Evolutionary conservation across 805 yeast genomes (phyloP), one percentile per base, ranked within the genome.

Genomic region (Starmera dryadoides): DNA sequence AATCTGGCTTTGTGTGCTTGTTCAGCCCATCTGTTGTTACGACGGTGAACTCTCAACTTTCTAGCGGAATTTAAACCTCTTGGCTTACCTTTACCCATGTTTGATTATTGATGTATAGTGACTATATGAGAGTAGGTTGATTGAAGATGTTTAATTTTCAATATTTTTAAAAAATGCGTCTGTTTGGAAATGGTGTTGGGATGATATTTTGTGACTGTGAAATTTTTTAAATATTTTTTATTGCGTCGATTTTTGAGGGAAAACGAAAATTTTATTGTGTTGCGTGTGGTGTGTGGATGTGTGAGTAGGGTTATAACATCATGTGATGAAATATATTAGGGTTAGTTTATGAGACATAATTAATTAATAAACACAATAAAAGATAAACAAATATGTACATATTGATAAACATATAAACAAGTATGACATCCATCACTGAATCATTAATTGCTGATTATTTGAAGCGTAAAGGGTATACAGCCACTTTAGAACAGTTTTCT

Each of bases 21-120:
- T 74, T 93, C 98, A 62, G 99, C 97, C 99, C 99, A 93, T 80
- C 96, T 93, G 88, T 93, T 93, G 85, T 89, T 89, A 76, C 98
- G 91, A 77, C 99, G 89, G 89, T 86, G 94, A 74, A 83, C 88
- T 84, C 98, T 89, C 76, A 93, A 86, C 82, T 93, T 93, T 85
- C 99, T 87, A 69, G 99, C 99, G 71, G 98, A 84, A 87, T 93
- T 91, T 74, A 93, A 79, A 73, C 99, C 99, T 86, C 98, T 87
- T 83, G 98, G 98, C 79, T 89, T 89, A 77, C 96, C 97, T 77
- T 85, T 88, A 80, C 97, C 97, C 98, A 91, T 91, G 68, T 69
- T 86, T 73, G 52, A 35, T 52, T 47, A 42, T 36, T 14, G 29
- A 42, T 39, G 35, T 42, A 42, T 45, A 38, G 39, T 39, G 39